phyloP scores from a whole-genome alignment of 208 protist species.

The Crithidia acanthocephali region DNA sequence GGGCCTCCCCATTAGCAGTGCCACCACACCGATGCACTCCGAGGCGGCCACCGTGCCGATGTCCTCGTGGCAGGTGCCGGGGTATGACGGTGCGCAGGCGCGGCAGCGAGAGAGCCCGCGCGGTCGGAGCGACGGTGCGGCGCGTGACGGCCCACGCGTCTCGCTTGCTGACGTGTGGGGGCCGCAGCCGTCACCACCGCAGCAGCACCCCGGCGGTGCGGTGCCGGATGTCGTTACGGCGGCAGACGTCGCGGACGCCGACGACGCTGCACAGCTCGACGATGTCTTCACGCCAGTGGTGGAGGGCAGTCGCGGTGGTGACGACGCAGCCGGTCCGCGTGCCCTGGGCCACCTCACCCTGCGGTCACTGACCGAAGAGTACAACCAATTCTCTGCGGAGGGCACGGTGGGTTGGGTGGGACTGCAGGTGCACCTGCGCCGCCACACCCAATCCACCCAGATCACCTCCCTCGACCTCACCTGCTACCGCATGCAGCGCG shows the following conservation, averaged over 20 bases:
- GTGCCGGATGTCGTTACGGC: too few species aligned
- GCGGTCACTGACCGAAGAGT: constrained; percentile 33
- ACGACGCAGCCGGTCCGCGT: not conserved
- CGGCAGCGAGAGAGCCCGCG: not conserved
- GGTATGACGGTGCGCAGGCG: too few species aligned
- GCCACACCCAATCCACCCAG: constrained; percentile 40
- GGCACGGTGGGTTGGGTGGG: constrained; percentile 42
- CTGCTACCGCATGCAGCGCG: constrained; percentile 35
- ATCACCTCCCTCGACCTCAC: constrained; percentile 64
- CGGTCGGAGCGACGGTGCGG: not conserved
- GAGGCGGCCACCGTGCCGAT: not conserved
- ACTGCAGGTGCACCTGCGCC: constrained; percentile 46
- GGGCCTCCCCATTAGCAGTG: not conserved
- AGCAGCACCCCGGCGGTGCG: not conserved
- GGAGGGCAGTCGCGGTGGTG: too few species aligned
- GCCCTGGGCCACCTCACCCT: constrained; percentile 19
- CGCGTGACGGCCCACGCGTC: not conserved
- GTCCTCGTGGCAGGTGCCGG: not conserved
- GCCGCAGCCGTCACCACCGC: not conserved
- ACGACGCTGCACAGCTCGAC: too few species aligned
- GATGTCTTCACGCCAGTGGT: too few species aligned
- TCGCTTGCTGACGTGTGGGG: not conserved
- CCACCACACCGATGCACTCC: not conserved
- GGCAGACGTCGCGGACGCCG: not conserved
- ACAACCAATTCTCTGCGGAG: constrained; percentile 21